These are phyloP conservation scores for Viola pubescens DNA, from an alignment of 441 rosid species.

Conservation along the genomic window DNA sequence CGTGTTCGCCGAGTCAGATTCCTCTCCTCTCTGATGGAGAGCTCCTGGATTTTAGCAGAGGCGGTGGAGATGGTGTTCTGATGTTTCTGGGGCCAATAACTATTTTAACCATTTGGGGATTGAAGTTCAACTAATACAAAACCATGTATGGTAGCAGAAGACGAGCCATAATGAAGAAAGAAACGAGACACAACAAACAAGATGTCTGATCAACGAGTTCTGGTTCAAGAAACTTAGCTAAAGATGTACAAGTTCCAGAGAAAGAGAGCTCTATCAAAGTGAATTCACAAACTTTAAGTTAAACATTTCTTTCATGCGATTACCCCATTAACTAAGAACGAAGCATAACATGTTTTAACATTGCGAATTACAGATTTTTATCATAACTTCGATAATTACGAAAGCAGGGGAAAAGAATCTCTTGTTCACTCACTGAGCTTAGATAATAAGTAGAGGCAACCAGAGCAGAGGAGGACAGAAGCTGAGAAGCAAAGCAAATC, in stretches of 20 bases:
- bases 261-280: not conserved
- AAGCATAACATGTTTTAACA: not conserved
- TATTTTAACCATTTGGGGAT: too few relatives aligned
- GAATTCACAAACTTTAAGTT: not conserved
- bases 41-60: too few relatives aligned
- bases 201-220: not conserved
- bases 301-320: not conserved
- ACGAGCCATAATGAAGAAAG: too few relatives aligned
- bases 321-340: not conserved
- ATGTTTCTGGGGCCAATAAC: too few relatives aligned
- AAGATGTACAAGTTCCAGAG: not conserved
- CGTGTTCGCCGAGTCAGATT: too few relatives aligned
- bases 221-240: not conserved
- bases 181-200: too few relatives aligned
- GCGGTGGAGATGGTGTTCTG: too few relatives aligned
- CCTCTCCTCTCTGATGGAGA: too few relatives aligned
- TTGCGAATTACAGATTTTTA: too few relatives aligned
- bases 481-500: conserved; percentile 86
- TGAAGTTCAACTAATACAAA: too few relatives aligned
- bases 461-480: conserved; percentile 67
- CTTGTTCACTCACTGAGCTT: conserved; percentile 57
- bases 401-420: not conserved
- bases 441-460: conserved; percentile 72
- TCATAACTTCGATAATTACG: too few relatives aligned
- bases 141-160: too few relatives aligned